Conservation (phyloP, 768 basidiomycete genomes). For the Chiua virens region DNA sequence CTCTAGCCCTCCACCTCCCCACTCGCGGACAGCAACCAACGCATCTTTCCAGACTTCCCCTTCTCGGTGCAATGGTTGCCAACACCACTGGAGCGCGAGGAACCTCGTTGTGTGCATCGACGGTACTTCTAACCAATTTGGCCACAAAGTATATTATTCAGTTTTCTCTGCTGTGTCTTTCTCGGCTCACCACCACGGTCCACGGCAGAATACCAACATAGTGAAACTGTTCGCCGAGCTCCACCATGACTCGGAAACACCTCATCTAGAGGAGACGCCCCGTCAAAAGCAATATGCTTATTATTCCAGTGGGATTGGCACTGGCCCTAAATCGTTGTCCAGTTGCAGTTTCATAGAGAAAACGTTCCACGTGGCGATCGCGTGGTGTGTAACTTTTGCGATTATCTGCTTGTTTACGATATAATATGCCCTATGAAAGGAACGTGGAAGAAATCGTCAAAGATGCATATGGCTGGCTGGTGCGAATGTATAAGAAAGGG, state of each 20-base stretch:
- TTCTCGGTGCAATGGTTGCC: slow-evolving; percentile 11
- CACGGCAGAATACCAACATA: slow-evolving; percentile 40
- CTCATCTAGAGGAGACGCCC: too few relatives aligned
- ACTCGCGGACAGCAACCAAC: neutral
- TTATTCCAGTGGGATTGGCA: slow-evolving; percentile 41
- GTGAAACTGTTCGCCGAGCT: slow-evolving; percentile 35
- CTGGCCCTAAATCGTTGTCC: slow-evolving; percentile 29
- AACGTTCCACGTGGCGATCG: slow-evolving; percentile 30
- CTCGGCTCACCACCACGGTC: slow-evolving; percentile 1
- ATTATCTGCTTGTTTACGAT: neutral
- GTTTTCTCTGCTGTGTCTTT: neutral
- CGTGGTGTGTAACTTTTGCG: slow-evolving; percentile 29
- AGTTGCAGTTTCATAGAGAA: too few relatives aligned
- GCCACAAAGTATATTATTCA: slow-evolving; percentile 11
- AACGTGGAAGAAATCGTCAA: slow-evolving; percentile 36
- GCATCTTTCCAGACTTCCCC: neutral
- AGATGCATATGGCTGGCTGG: slow-evolving; percentile 35
- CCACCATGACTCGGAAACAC: slow-evolving; percentile 5
- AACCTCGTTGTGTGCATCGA: slow-evolving; percentile 27
- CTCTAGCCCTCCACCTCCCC: neutral
- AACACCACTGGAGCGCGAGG: slow-evolving; percentile 8
- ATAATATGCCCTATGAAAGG: slow-evolving; percentile 15
- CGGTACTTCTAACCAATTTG: slow-evolving; percentile 24
- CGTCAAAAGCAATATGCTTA: slow-evolving; percentile 30
- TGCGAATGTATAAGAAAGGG: slow-evolving; percentile 29